Conservation (phyloP, 2,329 filamentous ascomycete genomes). For the Fusarium equiseti region DNA sequence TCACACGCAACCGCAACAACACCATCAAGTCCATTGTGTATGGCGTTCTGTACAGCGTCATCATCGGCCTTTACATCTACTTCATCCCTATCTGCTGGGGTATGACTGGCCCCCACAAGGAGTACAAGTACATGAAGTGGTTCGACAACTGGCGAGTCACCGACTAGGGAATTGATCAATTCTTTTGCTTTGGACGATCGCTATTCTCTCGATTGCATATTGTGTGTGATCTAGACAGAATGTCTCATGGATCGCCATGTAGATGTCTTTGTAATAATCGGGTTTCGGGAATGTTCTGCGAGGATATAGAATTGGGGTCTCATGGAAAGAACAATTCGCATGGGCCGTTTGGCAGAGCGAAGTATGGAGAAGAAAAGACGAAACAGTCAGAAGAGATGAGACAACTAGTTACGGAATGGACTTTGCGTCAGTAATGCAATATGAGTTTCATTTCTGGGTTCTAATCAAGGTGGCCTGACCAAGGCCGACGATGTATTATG, state of each 20-base stretch:
- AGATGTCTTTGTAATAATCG: constrained; percentile 31
- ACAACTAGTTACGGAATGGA: constrained; percentile 38
- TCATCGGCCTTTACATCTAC: constrained; percentile 86
- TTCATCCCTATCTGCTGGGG: constrained; percentile 97
- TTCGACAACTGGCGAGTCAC: constrained; percentile 87
- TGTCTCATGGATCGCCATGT: constrained; percentile 26
- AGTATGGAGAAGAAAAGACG: constrained; percentile 33
- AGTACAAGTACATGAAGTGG: constrained; percentile 96
- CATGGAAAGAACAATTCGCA: constrained; percentile 38
- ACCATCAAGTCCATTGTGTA: constrained; percentile 77
- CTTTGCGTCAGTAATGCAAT: constrained; percentile 49
- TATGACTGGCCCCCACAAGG: constrained; percentile 85
- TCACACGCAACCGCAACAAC: constrained; percentile 74
- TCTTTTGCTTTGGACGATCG: constrained; percentile 15
- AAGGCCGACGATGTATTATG: constrained; percentile 47
- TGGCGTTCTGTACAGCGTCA: constrained; percentile 75
- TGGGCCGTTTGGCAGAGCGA: constrained; percentile 41
- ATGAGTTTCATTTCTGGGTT: constrained; percentile 42
- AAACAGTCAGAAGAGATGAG: constrained; percentile 41
- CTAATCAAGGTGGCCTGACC: constrained; percentile 35
- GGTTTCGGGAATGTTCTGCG: constrained; percentile 30
- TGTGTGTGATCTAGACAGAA: constrained; percentile 28
- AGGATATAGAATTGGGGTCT: constrained; percentile 42
- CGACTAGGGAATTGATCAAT: constrained; percentile 58
- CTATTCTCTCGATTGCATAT: constrained; percentile 24